Evolutionary conservation across 331 rosid species (phyloP).

Genomic region (Arachis monticola): DNA sequence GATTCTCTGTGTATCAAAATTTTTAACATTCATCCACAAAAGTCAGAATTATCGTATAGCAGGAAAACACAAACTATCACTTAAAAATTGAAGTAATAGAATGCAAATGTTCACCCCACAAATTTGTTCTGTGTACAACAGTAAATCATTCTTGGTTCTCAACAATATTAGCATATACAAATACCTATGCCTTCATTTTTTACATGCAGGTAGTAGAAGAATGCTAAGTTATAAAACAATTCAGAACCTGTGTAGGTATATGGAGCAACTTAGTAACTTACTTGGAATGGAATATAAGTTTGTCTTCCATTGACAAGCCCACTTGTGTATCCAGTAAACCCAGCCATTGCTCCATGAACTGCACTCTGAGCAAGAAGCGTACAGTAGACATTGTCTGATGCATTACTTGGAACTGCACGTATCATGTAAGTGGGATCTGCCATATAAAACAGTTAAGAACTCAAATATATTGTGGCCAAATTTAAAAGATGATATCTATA

Average conservation of each 20-base stretch:
- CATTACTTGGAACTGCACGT: slow-evolving; percentile 92
- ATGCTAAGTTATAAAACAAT: slow-evolving; percentile 1
- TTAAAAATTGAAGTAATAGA: not conserved
- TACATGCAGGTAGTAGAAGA: not conserved
- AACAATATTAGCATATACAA: slow-evolving; percentile 6
- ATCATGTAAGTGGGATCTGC: slow-evolving; percentile 99
- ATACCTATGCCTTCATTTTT: not conserved
- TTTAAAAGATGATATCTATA: not conserved
- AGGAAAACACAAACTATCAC: slow-evolving; percentile 26
- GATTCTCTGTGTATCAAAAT: slow-evolving; percentile 64
- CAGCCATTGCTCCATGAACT: slow-evolving; percentile 99
- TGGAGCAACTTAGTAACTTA: slow-evolving; percentile 58
- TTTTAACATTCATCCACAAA: slow-evolving; percentile 15
- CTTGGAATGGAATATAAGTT: slow-evolving; percentile 81
- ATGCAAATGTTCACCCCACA: slow-evolving; percentile 21
- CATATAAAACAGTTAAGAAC: slow-evolving; percentile 37
- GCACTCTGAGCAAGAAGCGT: slow-evolving; percentile 98
- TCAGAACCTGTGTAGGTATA: not conserved
- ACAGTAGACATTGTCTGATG: slow-evolving; percentile 91
- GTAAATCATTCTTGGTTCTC: slow-evolving; percentile 1
- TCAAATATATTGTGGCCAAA: slow-evolving; percentile 14
- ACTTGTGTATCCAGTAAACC: slow-evolving; percentile 75
- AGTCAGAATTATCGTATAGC: slow-evolving; percentile 28
- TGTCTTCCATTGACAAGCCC: slow-evolving; percentile 94
- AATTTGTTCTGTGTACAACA: not conserved